These are phyloP conservation scores for Austroboletus novae-zelandiae DNA, from an alignment of 1,284 basidiomycete species.

Conservation along the genomic window DNA sequence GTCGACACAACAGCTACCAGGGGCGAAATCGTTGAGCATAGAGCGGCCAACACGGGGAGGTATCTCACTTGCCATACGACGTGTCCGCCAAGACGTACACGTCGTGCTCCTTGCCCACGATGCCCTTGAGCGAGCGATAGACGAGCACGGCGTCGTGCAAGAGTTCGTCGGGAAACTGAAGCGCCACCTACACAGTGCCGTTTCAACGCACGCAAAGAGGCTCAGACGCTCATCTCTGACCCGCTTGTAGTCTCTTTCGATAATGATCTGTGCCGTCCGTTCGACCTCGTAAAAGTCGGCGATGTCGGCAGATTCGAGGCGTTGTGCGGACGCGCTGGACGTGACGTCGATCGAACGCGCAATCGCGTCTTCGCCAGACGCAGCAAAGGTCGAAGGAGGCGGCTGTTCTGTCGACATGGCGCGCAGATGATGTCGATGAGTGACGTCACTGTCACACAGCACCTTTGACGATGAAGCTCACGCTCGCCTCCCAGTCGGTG, in stretches of 20 bases:
- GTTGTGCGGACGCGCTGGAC: conserved; percentile 35
- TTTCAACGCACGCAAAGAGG: conserved; percentile 5
- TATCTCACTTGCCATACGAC: conserved; percentile 86
- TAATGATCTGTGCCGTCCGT: conserved; percentile 51
- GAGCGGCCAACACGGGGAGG: not conserved
- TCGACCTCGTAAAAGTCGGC: conserved; percentile 63
- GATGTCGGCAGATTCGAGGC: conserved; percentile 40
- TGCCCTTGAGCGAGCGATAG: conserved; percentile 67
- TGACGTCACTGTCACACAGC: not conserved
- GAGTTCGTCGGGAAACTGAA: conserved; percentile 97
- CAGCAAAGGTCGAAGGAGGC: conserved; percentile 42
- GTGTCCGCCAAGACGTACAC: conserved; percentile 95
- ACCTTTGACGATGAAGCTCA: conserved; percentile 18
- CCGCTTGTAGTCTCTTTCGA: conserved; percentile 53
- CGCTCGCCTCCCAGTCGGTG: conserved; percentile 18
- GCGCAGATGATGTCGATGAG: too few relatives aligned
- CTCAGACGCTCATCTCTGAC: conserved; percentile 37
- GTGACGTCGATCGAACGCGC: conserved; percentile 48
- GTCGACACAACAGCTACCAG: conserved; percentile 89
- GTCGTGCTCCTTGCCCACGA: conserved; percentile 52
- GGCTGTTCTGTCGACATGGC: conserved; percentile 18
- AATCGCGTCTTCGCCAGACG: conserved; percentile 62
- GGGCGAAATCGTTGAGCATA: conserved; percentile 2
- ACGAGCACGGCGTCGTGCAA: conserved; percentile 86
- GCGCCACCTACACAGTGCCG: conserved; percentile 59